Evolutionary conservation across 306 rosid genomes (phyloP), one percentile per base, ranked within the genome.

Genomic region (Castanea sativa): DNA sequence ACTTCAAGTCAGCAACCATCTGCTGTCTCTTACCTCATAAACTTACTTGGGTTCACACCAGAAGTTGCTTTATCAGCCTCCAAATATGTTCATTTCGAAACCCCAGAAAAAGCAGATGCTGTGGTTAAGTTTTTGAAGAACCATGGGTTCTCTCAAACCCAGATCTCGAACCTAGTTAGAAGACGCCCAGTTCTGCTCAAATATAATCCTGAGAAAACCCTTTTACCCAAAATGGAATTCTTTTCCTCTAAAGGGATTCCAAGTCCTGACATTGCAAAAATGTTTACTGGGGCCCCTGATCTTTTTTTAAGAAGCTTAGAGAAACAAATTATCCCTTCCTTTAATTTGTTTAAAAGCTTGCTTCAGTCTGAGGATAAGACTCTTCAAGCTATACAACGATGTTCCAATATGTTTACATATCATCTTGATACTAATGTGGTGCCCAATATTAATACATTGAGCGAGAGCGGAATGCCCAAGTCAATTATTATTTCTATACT

Each of bases 141-240:
- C 35, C 35, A 75, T 4, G 83, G 82, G 32, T 72, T 87, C 69
- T 71, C 81, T 19, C 13, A 45, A n/a, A 14, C 82, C 32, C 80
- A 82, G 20, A 72, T 82, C 3, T 65, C 69, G 4, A 1, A 16
- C 0, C 38, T 86, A 30, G 45, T 86, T 41, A 21, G 23, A 53
- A 5, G 6, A 18, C 18, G 0, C 33, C 89, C 87, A 0, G 0
- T 0, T 3, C 5, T 78, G 51, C 79, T 78, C 14, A 11, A 1
- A 9, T 63, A 53, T 4, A 16, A 81, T 5, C 76, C 74, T 43
- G 27, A 58, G 6, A 83, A 81, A 30, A 15, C 55, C 30, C n/a
- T 85, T 43, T 65, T 59, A 8, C 89, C 87, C 20, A 88, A 88
- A 23, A 13, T 88, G 29, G n/a, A 71, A 16, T 88, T 85, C 56